Percentiles rank a stretch among this genome's conserved stretches.
Conservation (phyloP, 306 rosid genomes). For the Morella rubra region DNA sequence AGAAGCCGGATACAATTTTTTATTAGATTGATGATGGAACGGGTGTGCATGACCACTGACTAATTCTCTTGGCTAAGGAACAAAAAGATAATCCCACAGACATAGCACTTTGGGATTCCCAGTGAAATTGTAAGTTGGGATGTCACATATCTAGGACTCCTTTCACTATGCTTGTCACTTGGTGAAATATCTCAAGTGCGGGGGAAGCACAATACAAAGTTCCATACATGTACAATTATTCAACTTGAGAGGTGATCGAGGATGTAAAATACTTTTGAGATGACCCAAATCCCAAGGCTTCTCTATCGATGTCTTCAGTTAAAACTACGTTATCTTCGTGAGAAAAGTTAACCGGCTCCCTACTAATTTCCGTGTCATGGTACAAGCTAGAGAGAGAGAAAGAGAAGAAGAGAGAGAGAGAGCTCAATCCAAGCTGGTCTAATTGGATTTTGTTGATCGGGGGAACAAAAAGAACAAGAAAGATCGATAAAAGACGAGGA, state of each 20-base stretch:
- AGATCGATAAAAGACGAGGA: neutral
- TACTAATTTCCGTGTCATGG: constrained; percentile 15
- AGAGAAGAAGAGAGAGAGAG: neutral
- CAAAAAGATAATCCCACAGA: neutral
- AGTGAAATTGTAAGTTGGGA: neutral
- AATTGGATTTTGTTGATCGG: constrained; percentile 1
- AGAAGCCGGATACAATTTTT: neutral
- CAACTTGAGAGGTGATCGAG: constrained; percentile 37
- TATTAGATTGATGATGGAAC: neutral
- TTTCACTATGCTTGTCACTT: constrained; percentile 13
- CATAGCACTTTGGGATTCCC: neutral
- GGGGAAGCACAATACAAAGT: constrained; percentile 33
- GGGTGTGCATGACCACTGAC: neutral
- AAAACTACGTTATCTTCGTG: constrained; percentile 35
- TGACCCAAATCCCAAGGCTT: constrained; percentile 37
- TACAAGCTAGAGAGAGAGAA: neutral
- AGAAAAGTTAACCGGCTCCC: constrained; percentile 10
- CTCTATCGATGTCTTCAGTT: constrained; percentile 29
- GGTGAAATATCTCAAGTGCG: too few species aligned
- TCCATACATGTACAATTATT: constrained; percentile 40
- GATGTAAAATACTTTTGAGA: constrained; percentile 32
- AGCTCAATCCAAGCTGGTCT: constrained; percentile 22
- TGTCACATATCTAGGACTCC: constrained; percentile 22
- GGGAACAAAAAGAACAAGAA: neutral
- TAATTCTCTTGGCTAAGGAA: neutral